Evolutionary conservation across 192 early-diverging fungal species (phyloP), one percentile per base, ranked within the genome.

Genomic region (Pilobolus umbonatus): DNA sequence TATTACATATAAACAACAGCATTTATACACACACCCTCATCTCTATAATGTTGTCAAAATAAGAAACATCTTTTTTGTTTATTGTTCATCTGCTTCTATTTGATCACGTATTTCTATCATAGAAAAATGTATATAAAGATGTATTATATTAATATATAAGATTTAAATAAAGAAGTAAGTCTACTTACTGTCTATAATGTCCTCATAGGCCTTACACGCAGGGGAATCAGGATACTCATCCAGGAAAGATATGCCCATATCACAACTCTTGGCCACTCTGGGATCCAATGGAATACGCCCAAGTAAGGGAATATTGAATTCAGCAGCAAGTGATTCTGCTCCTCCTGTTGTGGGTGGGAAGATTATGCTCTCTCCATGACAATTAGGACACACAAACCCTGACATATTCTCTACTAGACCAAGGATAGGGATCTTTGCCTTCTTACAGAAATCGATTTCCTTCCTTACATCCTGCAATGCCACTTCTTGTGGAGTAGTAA

Each of bases 341-440:
- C 90, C 90, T 9, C 90, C 90, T 0, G 88, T 86, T 6, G 88
- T 88, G 0, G 89, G 80, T 4, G 83, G 75, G 57, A 93, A 93
- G 50, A 93, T 88, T 9, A 72, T 55, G 22, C 87, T 88, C 73
- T 88, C 82, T 42, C 78, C 80, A 43, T 65, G 59, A 68, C 96
- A 98, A 21, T 78, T 79, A 2, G 94, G 95, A 57, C 97, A 99
- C 5, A 98, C 87, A 73, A 95, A 99, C 3, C 95, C 96, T 54
- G 85, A 86, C 96, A 99, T 96, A 67, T 98, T 98, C 67, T 99
- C 96, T 4, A 99, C 85, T 6, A 99, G 76, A 0, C 96, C 96
- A 17, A 98, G 75, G 36, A 99, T 84, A 2, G 85, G 86, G 48
- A 99, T 73, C 35, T 85, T 85, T 51, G 94, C 92, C 63, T 96